Base-by-base conservation (phyloP, 768 basidiomycete genomes). In the Auriscalpium orientale region DNA sequence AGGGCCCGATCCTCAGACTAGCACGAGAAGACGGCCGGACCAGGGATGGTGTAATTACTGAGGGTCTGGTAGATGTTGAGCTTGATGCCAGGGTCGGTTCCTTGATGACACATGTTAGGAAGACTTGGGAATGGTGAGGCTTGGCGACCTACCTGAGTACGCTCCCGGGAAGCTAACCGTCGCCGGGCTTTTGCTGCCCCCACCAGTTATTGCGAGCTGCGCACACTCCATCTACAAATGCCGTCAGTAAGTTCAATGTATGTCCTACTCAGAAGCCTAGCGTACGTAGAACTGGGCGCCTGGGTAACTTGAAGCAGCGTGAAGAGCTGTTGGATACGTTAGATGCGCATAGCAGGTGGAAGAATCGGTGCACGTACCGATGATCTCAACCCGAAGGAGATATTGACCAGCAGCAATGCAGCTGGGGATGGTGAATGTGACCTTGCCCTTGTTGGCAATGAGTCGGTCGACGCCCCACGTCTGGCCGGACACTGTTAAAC, bases 251-350 rank as follows among this genome's bases (percentile, higher is more conserved):
- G 20, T 37, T n/a, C 15, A 15, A 46, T 61, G 13, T 36, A 20
- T 45, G 15, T 12, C 5, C 28, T 28, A 4, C 4, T 28, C 28
- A 28, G 28, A 28, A 28, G 28, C 28, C 28, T 28, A 28, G 45
- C 57, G 51, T 36, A 61, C 79, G 61, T 81, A 83, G 70, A 83
- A 71, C 56, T 82, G 80, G 20, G 82, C 81, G 38, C 81, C 81
- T 38, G 79, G 79, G 61, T 80, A 81, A 16, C 60, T 70, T 7
- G 59, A 54, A 0, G 77, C 78, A 13, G 65, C 75, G 58, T 76
- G 79, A 37, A 80, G 67, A 49, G 76, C 78, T 79, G 49, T 7
- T n/a, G 20, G 37, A 15, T 28, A 28, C 28, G 28, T 28, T 28
- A 28, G 28, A 28, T 28, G 28, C 28, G 28, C 22, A 33, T 20